A percentile compares a stretch with the other conserved stretches of the same genome.
Conservation (phyloP, 306 rosid species). For the Erythrophleum fordii region DNA sequence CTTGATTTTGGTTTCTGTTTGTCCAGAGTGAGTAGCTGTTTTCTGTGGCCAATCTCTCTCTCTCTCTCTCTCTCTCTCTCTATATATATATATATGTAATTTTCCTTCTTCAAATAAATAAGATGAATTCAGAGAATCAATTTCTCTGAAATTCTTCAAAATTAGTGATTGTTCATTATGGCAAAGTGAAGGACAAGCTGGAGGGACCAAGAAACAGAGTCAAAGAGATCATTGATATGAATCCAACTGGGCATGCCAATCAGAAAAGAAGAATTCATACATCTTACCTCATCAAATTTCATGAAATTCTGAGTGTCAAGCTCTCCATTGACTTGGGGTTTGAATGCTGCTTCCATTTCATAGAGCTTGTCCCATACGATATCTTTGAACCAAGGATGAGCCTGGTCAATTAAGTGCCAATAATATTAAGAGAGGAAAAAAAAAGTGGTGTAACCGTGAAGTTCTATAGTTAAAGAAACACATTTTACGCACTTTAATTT, state of each 20-base stretch:
- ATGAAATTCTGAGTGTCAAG: constrained; percentile 97
- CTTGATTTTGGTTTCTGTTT: too few species aligned
- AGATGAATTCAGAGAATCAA: too few species aligned
- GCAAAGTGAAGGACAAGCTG: constrained; percentile 9
- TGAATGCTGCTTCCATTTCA: constrained; percentile 89
- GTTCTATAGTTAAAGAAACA: constrained; percentile 15
- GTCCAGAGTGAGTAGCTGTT: too few species aligned
- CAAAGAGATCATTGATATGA: constrained; percentile 18
- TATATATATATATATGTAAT: too few species aligned
- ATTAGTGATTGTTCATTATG: neutral
- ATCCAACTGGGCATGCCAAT: neutral
- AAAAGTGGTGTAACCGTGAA: neutral
- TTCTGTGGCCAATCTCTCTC: too few species aligned
- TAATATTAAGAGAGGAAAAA: constrained; percentile 23
- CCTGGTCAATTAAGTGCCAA: constrained; percentile 47
- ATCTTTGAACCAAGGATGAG: constrained; percentile 95
- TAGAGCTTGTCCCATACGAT: constrained; percentile 74
- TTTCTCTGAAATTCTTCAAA: too few species aligned
- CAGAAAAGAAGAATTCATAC: constrained; percentile 17
- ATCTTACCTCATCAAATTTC: constrained; percentile 86
- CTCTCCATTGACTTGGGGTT: constrained; percentile 83
- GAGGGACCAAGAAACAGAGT: neutral
- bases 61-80: too few species aligned
- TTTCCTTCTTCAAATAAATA: too few species aligned
- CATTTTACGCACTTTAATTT: constrained; percentile 68